Base-by-base conservation (phyloP, 371 early-diverging fungal genomes). In the Mortierella sp. region DNA sequence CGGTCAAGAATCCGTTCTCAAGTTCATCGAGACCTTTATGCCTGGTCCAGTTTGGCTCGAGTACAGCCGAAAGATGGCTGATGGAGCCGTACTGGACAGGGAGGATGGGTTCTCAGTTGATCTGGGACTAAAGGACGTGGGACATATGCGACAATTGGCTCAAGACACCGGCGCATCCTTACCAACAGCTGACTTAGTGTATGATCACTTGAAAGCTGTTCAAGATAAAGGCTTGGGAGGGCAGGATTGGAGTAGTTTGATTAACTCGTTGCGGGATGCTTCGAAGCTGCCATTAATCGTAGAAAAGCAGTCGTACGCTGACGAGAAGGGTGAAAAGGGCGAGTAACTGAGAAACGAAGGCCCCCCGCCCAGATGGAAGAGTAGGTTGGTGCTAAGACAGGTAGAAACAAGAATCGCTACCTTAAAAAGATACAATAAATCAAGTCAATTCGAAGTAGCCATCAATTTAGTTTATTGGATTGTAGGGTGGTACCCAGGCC, bases 71-170 rank as follows among this genome's bases (percentile, higher is more conserved):
- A 87, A 78, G 50, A 87, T 90, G 55, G 74, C 59, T n/a, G 75
- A 79, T 36, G 87, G 89, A 40, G 84, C 83, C 11, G 84, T 86
- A 22, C 70, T 69, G n/a, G 52, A 66, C 33, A 80, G 76, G 4
- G 81, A 87, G 8, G 80, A 74, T 5, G 88, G 89, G 0, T 90
- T 92, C 57, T 77, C 85, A 2, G 86, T 92, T 36, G 73, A 67
- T 9, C 84, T 88, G 55, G 89, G 88, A 10, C 67, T 91, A 70
- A 91, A 92, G 78, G 91, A 89, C 64, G 87, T 89, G 1, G 84
- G 88, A n/a, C 84, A 88, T 28, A 85, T 89, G 72, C 58, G 63
- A 16, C 72, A 76, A 32, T 45, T 81, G 58, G 82, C 76, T 2
- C 47, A 28, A 5, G 82, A 76, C 1, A 47, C 52, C 1, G 72